Evolutionary conservation across 768 basidiomycete species (phyloP).

Genomic region (Rhodotorula paludigena): DNA sequence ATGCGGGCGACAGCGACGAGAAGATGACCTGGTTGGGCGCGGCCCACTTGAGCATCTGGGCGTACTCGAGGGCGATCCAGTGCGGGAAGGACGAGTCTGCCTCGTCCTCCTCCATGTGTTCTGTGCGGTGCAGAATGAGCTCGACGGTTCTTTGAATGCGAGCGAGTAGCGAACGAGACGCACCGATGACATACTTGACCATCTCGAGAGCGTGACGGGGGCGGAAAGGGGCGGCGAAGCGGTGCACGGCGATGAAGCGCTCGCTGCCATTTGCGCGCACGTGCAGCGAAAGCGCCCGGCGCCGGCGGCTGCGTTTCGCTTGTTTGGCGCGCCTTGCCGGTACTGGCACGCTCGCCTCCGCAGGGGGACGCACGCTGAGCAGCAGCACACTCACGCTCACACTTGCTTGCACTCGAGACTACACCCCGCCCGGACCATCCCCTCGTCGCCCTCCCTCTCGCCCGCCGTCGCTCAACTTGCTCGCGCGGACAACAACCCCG

Average conservation of each 20-base stretch:
- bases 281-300: too few relatives aligned
- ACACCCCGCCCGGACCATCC: background rate
- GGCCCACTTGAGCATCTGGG: slow-evolving; percentile 21
- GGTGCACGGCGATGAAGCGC: too few relatives aligned
- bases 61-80: slow-evolving; percentile 91
- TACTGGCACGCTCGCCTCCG: too few relatives aligned
- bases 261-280: too few relatives aligned
- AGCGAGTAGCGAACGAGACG: background rate
- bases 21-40: slow-evolving; percentile 59
- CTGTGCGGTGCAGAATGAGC: slow-evolving; percentile 49
- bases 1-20: slow-evolving; percentile 75
- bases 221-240: too few relatives aligned
- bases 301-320: too few relatives aligned
- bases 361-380: too few relatives aligned
- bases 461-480: background rate
- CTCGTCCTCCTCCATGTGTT: slow-evolving; percentile 95
- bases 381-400: too few relatives aligned
- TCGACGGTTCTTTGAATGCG: too few relatives aligned
- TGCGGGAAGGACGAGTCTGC: slow-evolving; percentile 56
- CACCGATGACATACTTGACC: slow-evolving; percentile 41
- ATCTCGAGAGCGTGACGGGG: slow-evolving; percentile 4
- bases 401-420: background rate
- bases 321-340: too few relatives aligned
- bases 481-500: background rate
- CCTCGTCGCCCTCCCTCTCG: background rate